Conservation (phyloP, 2,329 filamentous ascomycete genomes). For the Monilinia laxa region DNA sequence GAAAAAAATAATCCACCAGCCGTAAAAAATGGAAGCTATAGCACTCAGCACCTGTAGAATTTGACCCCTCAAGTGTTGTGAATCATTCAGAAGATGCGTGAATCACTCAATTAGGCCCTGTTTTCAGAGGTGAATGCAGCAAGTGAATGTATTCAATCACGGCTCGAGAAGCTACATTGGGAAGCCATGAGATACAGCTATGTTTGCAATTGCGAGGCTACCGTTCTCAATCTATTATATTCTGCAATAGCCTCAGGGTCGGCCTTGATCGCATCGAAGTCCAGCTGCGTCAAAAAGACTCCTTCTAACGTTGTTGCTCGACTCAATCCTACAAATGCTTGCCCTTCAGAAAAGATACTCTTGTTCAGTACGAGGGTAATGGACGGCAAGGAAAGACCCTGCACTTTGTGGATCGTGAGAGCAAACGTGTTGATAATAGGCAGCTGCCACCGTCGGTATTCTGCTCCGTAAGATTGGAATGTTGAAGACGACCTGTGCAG, state of each 20-base stretch:
- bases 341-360: constrained; percentile 9
- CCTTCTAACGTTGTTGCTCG: constrained; percentile 9
- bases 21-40: constrained; percentile 10
- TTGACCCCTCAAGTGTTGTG: constrained; percentile 7
- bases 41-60: constrained; percentile 9
- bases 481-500: constrained; percentile 8
- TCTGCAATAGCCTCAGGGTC: constrained; percentile 8
- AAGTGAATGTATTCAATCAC: constrained; percentile 10
- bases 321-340: constrained; percentile 9
- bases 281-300: constrained; percentile 7
- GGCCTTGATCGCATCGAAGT: constrained; percentile 8
- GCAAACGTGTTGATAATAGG: constrained; percentile 9
- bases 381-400: constrained; percentile 7
- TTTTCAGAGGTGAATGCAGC: constrained; percentile 9
- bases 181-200: constrained; percentile 8
- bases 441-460: constrained; percentile 8
- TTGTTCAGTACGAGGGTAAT: constrained; percentile 9
- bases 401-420: constrained; percentile 9
- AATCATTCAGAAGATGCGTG: constrained; percentile 9
- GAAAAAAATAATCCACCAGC: constrained; percentile 9
- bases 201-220: constrained; percentile 9
- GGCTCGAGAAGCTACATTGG: constrained; percentile 7
- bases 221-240: constrained; percentile 9
- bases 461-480: constrained; percentile 9
- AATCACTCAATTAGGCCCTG: constrained; percentile 5